Evolutionary conservation across 257 asterid species (phyloP).

Genomic region (Solanum virginianum): DNA sequence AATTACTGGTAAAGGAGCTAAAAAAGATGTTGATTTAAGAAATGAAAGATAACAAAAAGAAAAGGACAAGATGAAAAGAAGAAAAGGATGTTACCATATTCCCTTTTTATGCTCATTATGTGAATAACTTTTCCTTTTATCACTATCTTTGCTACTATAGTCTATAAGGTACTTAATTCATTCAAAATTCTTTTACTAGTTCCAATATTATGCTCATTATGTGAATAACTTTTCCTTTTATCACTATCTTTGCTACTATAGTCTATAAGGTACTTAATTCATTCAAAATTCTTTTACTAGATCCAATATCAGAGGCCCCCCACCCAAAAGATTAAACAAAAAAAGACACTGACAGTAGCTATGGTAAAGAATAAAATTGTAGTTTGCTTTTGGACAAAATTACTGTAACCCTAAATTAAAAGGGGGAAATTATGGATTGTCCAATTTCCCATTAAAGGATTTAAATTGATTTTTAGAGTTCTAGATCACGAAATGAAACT

Average conservation of each 20-base stretch:
- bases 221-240: background rate
- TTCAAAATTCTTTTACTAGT: background rate
- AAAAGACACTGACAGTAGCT: background rate
- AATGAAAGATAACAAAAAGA: conserved; percentile 17
- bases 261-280: background rate
- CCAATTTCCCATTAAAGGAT: background rate
- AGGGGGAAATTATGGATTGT: background rate
- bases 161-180: background rate
- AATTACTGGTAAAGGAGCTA: conserved; percentile 15
- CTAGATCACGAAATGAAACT: background rate
- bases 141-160: background rate
- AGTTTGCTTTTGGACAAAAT: background rate
- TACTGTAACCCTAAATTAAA: background rate
- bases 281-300: background rate
- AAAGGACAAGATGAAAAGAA: conserved; percentile 15
- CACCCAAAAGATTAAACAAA: background rate
- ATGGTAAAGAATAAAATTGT: background rate
- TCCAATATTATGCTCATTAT: conserved; percentile 3
- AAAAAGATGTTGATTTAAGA: background rate
- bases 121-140: background rate
- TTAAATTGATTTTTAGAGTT: background rate
- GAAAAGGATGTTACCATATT: conserved; percentile 12
- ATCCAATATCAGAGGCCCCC: background rate
- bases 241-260: background rate
- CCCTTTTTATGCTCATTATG: conserved; percentile 5